Conservation (phyloP, 331 rosid species). For the Acacia concinna region DNA sequence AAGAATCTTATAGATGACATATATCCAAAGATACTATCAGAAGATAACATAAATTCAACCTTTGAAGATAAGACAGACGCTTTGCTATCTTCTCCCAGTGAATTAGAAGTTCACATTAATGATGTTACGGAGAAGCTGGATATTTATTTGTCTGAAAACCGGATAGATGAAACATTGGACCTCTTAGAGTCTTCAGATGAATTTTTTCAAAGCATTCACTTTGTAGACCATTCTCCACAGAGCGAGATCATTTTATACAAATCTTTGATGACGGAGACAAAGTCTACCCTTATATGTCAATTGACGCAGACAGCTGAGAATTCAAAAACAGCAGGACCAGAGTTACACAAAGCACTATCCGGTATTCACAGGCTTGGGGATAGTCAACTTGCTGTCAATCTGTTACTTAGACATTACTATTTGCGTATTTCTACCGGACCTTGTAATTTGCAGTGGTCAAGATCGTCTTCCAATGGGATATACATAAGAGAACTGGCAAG, state of each 20-base stretch:
- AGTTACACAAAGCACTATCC: conserved; percentile 48
- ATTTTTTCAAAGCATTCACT: conserved; percentile 40
- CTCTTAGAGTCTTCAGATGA: conserved; percentile 54
- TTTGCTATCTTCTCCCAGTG: conserved; percentile 30
- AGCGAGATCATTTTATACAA: conserved; percentile 34
- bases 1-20: conserved; percentile 50
- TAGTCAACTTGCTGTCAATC: conserved; percentile 47
- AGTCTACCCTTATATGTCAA: conserved; percentile 38
- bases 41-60: conserved; percentile 34
- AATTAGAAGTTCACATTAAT: conserved; percentile 45
- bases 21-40: conserved; percentile 43
- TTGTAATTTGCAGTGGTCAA: conserved; percentile 38
- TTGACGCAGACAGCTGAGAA: conserved; percentile 52
- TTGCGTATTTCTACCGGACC: conserved; percentile 45
- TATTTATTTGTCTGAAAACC: conserved; percentile 55
- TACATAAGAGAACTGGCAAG: conserved; percentile 56
- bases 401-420: conserved; percentile 58
- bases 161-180: conserved; percentile 54
- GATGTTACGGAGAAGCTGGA: conserved; percentile 60
- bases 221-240: conserved; percentile 30
- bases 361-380: conserved; percentile 66
- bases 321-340: conserved; percentile 47
- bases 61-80: conserved; percentile 28
- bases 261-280: conserved; percentile 49
- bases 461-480: conserved; percentile 36